Conservation (phyloP, 257 asterid species). For the Solanum okadae region DNA sequence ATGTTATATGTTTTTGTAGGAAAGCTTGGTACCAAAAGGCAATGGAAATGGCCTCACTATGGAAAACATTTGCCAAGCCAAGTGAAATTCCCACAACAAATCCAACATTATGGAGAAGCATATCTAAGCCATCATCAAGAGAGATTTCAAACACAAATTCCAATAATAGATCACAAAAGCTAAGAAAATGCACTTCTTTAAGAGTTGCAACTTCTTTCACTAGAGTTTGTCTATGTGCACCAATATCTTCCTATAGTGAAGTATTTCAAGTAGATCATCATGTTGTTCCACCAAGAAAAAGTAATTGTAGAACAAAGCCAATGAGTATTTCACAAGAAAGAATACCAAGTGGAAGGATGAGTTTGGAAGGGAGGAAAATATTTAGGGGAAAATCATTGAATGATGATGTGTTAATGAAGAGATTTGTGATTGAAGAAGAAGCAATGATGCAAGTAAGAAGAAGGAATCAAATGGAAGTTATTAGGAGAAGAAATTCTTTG, state of each 20-base stretch:
- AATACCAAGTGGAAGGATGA: constrained; percentile 57
- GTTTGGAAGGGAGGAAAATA: constrained; percentile 60
- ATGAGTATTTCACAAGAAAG: constrained; percentile 21
- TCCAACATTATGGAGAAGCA: constrained; percentile 39
- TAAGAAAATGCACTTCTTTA: constrained; percentile 67
- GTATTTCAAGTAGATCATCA: constrained; percentile 53
- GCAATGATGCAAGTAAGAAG: constrained; percentile 72
- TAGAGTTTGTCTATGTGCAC: constrained; percentile 77
- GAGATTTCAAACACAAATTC: constrained; percentile 19
- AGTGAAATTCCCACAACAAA: constrained; percentile 31
- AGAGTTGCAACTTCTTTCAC: constrained; percentile 67
- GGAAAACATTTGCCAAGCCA: constrained; percentile 51
- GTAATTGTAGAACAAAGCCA: constrained; percentile 57
- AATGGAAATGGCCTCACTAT: constrained; percentile 57
- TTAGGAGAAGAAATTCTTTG: constrained; percentile 56
- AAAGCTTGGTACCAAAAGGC: constrained; percentile 93
- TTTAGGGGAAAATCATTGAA: constrained; percentile 75
- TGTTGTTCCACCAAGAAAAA: constrained; percentile 53
- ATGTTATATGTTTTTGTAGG: constrained; percentile 19
- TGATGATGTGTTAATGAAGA: constrained; percentile 77
- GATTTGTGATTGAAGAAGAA: constrained; percentile 83
- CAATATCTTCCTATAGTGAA: constrained; percentile 70
- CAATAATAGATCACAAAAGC: constrained; percentile 24
- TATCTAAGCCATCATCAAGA: constrained; percentile 29
- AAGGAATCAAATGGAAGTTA: constrained; percentile 78